These are phyloP conservation scores for Leucocoprinus gongylophorus DNA, from an alignment of 1,284 basidiomycete genomes.

Conservation along the genomic window DNA sequence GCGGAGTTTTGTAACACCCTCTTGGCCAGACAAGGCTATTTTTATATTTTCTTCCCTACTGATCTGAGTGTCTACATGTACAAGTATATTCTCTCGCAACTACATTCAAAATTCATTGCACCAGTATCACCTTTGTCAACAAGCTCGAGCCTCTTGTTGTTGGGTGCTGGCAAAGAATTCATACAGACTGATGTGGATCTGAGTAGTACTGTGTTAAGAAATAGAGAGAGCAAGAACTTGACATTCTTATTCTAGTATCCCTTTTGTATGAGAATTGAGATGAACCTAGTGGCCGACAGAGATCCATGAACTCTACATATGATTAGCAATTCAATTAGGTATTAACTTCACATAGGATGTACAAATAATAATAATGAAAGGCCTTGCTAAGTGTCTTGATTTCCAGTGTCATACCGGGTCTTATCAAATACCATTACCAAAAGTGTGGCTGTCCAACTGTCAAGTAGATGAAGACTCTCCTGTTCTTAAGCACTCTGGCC, in stretches of 20 bases:
- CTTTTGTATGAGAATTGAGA: background rate
- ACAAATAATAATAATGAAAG: constrained; percentile 86
- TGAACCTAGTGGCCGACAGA: background rate
- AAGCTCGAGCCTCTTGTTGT: constrained; percentile 43
- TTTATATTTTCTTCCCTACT: constrained; percentile 99
- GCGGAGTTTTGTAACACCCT: too few relatives aligned
- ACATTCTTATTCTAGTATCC: constrained; percentile 67
- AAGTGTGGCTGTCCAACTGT: constrained; percentile 94
- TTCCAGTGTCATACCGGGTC: constrained; percentile 50
- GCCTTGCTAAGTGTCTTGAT: constrained; percentile 65
- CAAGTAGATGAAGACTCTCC: constrained; percentile 73
- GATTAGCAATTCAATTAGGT: background rate
- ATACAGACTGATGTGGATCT: constrained; percentile 76
- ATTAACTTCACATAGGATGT: constrained; percentile 39
- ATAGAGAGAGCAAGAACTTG: constrained; percentile 87
- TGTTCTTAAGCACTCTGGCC: constrained; percentile 54
- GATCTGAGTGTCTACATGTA: constrained; percentile 91
- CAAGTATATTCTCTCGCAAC: constrained; percentile 68
- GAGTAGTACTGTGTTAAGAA: constrained; percentile 56
- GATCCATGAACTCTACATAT: background rate
- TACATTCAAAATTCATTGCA: constrained; percentile 29
- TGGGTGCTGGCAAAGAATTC: constrained; percentile 66
- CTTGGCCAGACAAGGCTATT: constrained; percentile 92
- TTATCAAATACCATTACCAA: constrained; percentile 61
- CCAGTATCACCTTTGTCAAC: constrained; percentile 43